Conservation (phyloP, 2,329 filamentous ascomycete species). For the Trichoderma simmonsii region DNA sequence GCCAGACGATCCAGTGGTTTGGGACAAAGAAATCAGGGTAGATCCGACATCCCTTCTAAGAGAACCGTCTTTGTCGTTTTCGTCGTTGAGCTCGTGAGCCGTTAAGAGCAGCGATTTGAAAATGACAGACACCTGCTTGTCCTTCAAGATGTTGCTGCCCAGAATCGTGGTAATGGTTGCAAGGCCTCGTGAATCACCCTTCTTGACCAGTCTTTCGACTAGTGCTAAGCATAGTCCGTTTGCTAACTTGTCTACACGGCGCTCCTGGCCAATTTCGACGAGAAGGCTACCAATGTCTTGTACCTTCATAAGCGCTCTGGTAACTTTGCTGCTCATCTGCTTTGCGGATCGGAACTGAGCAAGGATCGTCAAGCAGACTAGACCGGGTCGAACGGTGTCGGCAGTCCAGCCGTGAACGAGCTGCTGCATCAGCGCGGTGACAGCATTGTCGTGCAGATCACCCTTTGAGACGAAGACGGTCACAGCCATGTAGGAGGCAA, state of each 20-base stretch:
- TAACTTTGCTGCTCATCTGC: slow-evolving; percentile 66
- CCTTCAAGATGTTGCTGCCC: slow-evolving; percentile 56
- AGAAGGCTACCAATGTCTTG: slow-evolving; percentile 59
- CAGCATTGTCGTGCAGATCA: slow-evolving; percentile 69
- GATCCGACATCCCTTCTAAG: slow-evolving; percentile 63
- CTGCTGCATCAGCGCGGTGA: slow-evolving; percentile 89
- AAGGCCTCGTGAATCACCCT: slow-evolving; percentile 55
- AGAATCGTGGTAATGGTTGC: slow-evolving; percentile 60
- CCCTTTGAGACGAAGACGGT: slow-evolving; percentile 83
- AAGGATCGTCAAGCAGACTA: slow-evolving; percentile 77
- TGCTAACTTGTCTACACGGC: slow-evolving; percentile 67
- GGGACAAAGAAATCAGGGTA: slow-evolving; percentile 63
- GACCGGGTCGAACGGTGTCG: slow-evolving; percentile 68
- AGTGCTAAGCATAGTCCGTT: slow-evolving; percentile 68
- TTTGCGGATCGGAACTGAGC: slow-evolving; percentile 73
- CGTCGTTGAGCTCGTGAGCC: slow-evolving; percentile 55
- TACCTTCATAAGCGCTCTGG: slow-evolving; percentile 65
- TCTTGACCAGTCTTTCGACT: slow-evolving; percentile 59
- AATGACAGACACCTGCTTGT: slow-evolving; percentile 61
- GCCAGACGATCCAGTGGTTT: slow-evolving; percentile 55
- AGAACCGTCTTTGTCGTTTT: slow-evolving; percentile 51
- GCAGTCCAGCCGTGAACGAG: slow-evolving; percentile 72
- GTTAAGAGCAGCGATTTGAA: slow-evolving; percentile 63
- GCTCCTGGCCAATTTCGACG: slow-evolving; percentile 59
- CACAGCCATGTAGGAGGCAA: slow-evolving; percentile 89